A percentile compares a stretch with the other conserved stretches of the same genome.
phyloP scores from a whole-genome alignment of 2,329 filamentous ascomycete genomes.

The Pseudogymnoascus pannorum region DNA sequence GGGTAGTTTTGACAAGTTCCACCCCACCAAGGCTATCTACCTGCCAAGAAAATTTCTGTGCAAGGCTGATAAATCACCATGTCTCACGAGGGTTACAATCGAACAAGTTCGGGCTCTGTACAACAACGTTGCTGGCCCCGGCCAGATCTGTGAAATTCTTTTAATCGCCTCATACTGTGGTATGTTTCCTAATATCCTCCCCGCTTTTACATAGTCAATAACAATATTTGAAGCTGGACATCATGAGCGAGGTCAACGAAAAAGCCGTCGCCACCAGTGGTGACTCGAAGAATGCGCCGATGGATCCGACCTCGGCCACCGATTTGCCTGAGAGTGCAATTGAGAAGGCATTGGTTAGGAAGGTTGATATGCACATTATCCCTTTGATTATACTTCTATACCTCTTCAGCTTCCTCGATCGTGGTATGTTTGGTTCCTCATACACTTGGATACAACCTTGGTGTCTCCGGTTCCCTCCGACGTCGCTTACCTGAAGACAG shows the following conservation, averaged over 20 bases:
- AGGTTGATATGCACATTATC: slow-evolving; percentile 56
- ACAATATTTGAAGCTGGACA: not conserved
- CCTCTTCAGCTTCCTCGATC: slow-evolving; percentile 68
- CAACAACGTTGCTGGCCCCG: not conserved
- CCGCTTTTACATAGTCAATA: too few relatives aligned
- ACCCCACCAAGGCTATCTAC: not conserved
- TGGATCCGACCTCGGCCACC: not conserved
- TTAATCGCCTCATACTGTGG: not conserved
- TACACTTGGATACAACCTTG: slow-evolving; percentile 19
- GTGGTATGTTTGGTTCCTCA: slow-evolving; percentile 41
- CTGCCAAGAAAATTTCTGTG: slow-evolving; percentile 4
- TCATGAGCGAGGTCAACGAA: slow-evolving; percentile 6
- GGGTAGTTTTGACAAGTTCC: not conserved
- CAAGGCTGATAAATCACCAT: slow-evolving; percentile 6
- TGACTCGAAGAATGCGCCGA: not conserved
- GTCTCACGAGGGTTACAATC: not conserved
- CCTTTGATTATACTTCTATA: slow-evolving; percentile 64
- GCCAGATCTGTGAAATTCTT: not conserved
- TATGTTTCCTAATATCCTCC: not conserved
- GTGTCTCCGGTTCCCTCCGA: slow-evolving; percentile 7
- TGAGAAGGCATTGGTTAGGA: slow-evolving; percentile 30
- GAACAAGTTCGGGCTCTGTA: not conserved
- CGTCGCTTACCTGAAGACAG: slow-evolving; percentile 33
- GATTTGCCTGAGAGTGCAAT: not conserved
- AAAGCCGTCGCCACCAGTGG: not conserved